Evolutionary conservation across 306 rosid genomes (phyloP).

Genomic region (Sechiopsis laciniata): DNA sequence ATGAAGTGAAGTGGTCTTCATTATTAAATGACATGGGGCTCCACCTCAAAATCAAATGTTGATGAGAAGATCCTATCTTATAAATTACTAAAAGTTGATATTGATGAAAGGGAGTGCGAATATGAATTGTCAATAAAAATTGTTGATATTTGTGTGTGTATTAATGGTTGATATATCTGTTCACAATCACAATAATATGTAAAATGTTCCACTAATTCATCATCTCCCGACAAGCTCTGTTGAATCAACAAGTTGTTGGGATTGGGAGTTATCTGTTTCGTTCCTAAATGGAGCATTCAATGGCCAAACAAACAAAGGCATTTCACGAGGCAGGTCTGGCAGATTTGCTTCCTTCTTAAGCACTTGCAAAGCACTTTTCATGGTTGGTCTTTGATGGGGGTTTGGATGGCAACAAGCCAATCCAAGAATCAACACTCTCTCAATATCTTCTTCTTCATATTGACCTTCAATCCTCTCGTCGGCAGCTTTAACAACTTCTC

Average conservation of each 20-base stretch:
- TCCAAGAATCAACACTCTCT: not conserved
- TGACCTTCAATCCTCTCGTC: not conserved
- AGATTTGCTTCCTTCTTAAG: not conserved
- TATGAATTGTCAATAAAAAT: no score
- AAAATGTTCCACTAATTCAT: not conserved
- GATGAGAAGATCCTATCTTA: no score
- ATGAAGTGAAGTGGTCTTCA: no score
- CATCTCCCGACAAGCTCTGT: slow-evolving; percentile 13
- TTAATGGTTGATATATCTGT: no score
- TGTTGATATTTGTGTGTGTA: no score
- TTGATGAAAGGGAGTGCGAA: no score
- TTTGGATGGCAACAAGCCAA: no score
- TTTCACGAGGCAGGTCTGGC: not conserved
- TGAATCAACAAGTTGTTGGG: not conserved
- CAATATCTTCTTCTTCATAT: not conserved
- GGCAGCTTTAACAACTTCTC: not conserved
- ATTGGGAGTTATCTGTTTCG: not conserved
- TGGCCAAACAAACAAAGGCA: slow-evolving; percentile 19
- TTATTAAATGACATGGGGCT: no score
- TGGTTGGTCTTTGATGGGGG: slow-evolving; percentile 7
- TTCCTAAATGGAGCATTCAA: not conserved
- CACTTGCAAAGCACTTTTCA: not conserved
- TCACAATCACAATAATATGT: no score
- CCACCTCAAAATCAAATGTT: no score
- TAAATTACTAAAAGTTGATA: no score